Conservation (phyloP, 2,329 filamentous ascomycete species). For the Fusarium papillatum region DNA sequence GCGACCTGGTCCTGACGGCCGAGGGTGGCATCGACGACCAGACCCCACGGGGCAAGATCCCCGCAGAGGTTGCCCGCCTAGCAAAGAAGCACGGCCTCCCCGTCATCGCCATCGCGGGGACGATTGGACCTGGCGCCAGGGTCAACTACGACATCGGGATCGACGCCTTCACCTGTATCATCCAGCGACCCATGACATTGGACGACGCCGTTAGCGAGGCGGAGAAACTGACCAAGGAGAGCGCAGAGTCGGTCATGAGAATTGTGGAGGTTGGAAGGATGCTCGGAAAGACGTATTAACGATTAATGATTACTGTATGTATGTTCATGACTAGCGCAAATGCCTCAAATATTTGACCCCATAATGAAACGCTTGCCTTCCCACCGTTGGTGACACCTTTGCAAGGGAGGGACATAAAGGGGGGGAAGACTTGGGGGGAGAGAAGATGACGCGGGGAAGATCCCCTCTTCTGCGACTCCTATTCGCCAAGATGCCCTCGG, state of each 20-base stretch:
- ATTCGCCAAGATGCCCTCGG: neutral
- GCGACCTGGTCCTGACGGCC: conserved; percentile 65
- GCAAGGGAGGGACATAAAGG: neutral
- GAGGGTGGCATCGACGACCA: conserved; percentile 67
- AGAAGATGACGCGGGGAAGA: conserved; percentile 7
- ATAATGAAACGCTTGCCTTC: neutral
- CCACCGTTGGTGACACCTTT: neutral
- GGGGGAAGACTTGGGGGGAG: neutral
- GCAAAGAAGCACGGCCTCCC: conserved; percentile 60
- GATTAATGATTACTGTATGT: conserved; percentile 8
- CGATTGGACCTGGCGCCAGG: conserved; percentile 49
- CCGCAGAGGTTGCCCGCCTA: conserved; percentile 63
- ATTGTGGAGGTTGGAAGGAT: conserved; percentile 49
- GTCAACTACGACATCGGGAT: conserved; percentile 52
- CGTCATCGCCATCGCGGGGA: conserved; percentile 56
- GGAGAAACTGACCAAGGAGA: conserved; percentile 48
- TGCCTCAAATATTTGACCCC: neutral
- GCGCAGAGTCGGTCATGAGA: conserved; percentile 50
- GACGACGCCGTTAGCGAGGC: conserved; percentile 48
- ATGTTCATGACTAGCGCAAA: conserved; percentile 12
- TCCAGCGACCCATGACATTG: conserved; percentile 48
- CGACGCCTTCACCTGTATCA: conserved; percentile 50
- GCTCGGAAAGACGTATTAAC: conserved; percentile 34
- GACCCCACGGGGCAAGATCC: conserved; percentile 65
- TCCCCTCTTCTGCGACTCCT: neutral